Evolutionary conservation across 1,139 yeast species (phyloP).

Genomic region (Yamadazyma pseudoaaseri): DNA sequence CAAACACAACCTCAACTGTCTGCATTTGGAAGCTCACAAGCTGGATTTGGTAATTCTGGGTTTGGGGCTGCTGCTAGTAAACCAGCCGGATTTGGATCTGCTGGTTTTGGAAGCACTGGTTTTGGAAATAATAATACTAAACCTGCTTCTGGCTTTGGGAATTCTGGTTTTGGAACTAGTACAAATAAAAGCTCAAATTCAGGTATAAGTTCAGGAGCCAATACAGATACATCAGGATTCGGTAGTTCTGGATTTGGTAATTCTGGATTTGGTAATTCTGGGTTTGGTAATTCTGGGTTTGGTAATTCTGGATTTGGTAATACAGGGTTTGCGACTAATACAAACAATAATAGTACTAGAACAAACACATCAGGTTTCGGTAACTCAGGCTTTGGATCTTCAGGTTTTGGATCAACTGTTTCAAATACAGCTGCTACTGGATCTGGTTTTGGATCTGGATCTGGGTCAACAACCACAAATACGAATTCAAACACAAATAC

Average conservation of each 20-base stretch:
- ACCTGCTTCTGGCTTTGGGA: constrained; percentile 6
- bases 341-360: not conserved
- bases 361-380: constrained; percentile 9
- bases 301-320: constrained; percentile 10
- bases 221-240: not conserved
- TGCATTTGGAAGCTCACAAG: constrained; percentile 9
- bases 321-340: constrained; percentile 4
- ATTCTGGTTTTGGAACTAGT: constrained; percentile 7
- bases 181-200: constrained; percentile 1
- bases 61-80: constrained; percentile 12
- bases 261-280: constrained; percentile 7
- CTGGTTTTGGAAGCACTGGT: constrained; percentile 11
- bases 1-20: constrained; percentile 1
- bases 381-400: not conserved
- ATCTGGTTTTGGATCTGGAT: constrained; percentile 6
- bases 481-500: too few species aligned
- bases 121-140: constrained; percentile 2
- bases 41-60: constrained; percentile 8
- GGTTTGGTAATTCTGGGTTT: constrained; percentile 5
- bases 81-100: constrained; percentile 9
- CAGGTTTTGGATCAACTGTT: constrained; percentile 10
- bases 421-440: constrained; percentile 5
- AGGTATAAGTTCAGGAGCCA: not conserved
- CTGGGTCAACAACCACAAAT: not conserved
- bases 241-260: constrained; percentile 4